A percentile compares a stretch with the other conserved stretches of the same genome.
phyloP scores from a whole-genome alignment of 176 grass and related monocot genomes.

The Leersia perrieri region DNA sequence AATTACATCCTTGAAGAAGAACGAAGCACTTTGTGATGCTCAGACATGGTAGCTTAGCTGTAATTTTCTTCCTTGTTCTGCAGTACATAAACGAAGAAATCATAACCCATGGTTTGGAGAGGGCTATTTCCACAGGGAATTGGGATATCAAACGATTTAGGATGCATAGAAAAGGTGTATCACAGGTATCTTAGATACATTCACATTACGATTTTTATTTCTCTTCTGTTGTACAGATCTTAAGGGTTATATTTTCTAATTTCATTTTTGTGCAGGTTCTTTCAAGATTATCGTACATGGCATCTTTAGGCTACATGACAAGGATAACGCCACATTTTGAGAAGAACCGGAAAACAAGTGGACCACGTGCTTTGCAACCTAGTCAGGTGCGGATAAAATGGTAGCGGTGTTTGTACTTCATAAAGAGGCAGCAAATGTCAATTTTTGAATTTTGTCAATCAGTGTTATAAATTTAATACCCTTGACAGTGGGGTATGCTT shows the following conservation, averaged over 20 bases:
- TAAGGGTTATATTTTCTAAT: neutral
- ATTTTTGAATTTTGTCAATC: neutral
- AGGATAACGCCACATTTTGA: constrained; percentile 97
- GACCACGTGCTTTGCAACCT: constrained; percentile 94
- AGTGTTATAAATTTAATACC: neutral
- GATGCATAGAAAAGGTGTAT: constrained; percentile 96
- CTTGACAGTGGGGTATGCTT: constrained; percentile 97
- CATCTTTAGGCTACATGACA: constrained; percentile 91
- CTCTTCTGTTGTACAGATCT: neutral
- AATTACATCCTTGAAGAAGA: neutral
- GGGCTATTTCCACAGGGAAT: constrained; percentile 89
- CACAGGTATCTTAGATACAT: constrained; percentile 67
- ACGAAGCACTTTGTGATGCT: neutral
- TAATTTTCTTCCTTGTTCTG: constrained; percentile 8
- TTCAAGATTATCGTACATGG: constrained; percentile 91
- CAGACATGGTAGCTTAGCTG: neutral
- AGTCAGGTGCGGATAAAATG: constrained; percentile 64
- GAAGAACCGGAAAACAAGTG: constrained; percentile 97
- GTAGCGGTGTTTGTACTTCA: neutral
- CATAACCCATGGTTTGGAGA: constrained; percentile 82
- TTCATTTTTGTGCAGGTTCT: constrained; percentile 57
- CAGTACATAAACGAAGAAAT: constrained; percentile 34
- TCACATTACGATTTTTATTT: neutral
- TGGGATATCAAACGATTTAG: constrained; percentile 94
- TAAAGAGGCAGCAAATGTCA: constrained; percentile 1